Evolutionary conservation across 805 yeast species (phyloP), one percentile per base, ranked within the genome.

Genomic region (Candida maltosa): DNA sequence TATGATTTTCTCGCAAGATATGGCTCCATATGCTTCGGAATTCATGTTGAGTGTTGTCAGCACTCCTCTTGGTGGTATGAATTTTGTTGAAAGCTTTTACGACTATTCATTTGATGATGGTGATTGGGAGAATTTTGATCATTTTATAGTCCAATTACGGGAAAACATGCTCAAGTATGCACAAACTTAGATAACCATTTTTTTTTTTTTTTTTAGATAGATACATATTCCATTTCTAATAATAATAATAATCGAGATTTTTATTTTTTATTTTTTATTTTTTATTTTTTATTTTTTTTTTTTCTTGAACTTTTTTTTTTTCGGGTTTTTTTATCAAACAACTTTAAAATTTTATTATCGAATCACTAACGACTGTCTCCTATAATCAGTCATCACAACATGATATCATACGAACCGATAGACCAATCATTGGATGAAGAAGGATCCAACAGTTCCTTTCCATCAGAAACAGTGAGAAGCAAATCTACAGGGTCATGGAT

Each of bases 401-500:
- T n/a, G n/a, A n/a, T n/a, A n/a, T n/a, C n/a, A n/a, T n/a, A n/a
- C n/a, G n/a, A n/a, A n/a, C n/a, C n/a, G n/a, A n/a, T n/a, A n/a
- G n/a, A n/a, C n/a, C n/a, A n/a, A n/a, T n/a, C n/a, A n/a, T n/a
- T n/a, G n/a, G n/a, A n/a, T n/a, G n/a, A n/a, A n/a, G n/a, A n/a
- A n/a, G 34, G 18, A 11, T 19, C 16, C 10, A 20, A 30, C 12
- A 22, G 28, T 9, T 19, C 23, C 4, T 16, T 14, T 8, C 23
- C 10, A 10, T 6, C 27, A 16, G 30, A 19, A 4, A 14, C 31
- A 18, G 18, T 29, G 26, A 15, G 41, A 19, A 24, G 29, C 52
- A 23, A 46, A 65, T 34, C 51, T 51, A 60, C 66, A 1, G 71
- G 73, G 1, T 45, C 51, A 21, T 67, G 72, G 72, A 44, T 57